Evolutionary conservation across 2,329 filamentous ascomycete species (phyloP).

Genomic region (Fusarium sp.): DNA sequence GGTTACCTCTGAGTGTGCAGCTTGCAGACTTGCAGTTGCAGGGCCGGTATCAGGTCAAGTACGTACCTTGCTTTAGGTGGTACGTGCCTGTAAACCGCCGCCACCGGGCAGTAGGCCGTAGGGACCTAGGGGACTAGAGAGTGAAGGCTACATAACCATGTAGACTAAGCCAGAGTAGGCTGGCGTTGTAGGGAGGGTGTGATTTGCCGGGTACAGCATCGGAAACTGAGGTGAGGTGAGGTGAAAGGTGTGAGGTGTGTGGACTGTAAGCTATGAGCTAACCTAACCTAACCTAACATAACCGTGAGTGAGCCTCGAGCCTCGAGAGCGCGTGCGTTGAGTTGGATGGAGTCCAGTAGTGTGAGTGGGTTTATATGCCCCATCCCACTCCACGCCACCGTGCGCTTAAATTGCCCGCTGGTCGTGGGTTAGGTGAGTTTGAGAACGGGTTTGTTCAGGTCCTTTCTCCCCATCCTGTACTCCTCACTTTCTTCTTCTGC

Average conservation of each 20-base stretch:
- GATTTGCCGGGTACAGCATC: constrained; percentile 34
- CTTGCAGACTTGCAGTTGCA: background rate
- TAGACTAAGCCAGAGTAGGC: background rate
- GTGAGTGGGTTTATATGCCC: constrained; percentile 44
- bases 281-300: constrained; percentile 1
- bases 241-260: constrained; percentile 2
- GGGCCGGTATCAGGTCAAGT: background rate
- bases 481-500: constrained; percentile 53
- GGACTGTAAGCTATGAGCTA: constrained; percentile 11
- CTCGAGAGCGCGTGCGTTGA: constrained; percentile 29
- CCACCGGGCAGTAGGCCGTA: constrained; percentile 7
- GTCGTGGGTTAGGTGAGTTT: constrained; percentile 59
- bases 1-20: background rate
- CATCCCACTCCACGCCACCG: constrained; percentile 27
- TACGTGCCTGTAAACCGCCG: constrained; percentile 31
- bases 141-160: background rate
- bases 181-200: constrained; percentile 17
- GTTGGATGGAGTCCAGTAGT: constrained; percentile 13
- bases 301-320: constrained; percentile 3
- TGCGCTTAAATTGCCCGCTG: constrained; percentile 30
- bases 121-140: background rate
- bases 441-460: constrained; percentile 51
- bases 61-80: constrained; percentile 31
- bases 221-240: constrained; percentile 29
- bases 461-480: constrained; percentile 55